Evolutionary conservation across 2,329 filamentous ascomycete genomes (phyloP).

Genomic region (Nothophaeocryptopus gaeumannii): DNA sequence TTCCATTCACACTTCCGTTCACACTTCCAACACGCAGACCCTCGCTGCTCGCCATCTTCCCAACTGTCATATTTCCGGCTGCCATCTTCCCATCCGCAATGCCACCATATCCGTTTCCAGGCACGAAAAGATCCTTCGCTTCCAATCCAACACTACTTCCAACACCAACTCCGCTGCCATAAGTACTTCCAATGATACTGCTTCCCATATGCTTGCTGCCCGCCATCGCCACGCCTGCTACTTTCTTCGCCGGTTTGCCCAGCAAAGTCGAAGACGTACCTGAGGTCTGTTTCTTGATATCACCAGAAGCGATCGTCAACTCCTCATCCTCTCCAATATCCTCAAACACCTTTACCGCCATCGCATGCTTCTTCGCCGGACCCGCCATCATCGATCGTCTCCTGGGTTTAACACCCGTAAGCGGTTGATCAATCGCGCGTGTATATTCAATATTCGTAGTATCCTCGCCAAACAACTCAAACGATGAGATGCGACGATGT

Average conservation of each 20-base stretch:
- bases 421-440: slow-evolving; percentile 30
- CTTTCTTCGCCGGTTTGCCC: slow-evolving; percentile 28
- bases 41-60: no score
- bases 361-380: slow-evolving; percentile 21
- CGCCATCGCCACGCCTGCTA: slow-evolving; percentile 1
- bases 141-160: background rate
- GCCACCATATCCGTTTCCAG: background rate
- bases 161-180: background rate
- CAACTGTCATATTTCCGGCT: no score
- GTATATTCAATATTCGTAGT: slow-evolving; percentile 33
- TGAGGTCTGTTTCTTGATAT: slow-evolving; percentile 2
- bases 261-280: slow-evolving; percentile 29
- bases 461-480: slow-evolving; percentile 23
- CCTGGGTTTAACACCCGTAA: slow-evolving; percentile 28
- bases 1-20: background rate
- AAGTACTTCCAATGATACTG: background rate
- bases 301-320: slow-evolving; percentile 8
- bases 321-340: slow-evolving; percentile 33
- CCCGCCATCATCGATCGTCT: slow-evolving; percentile 22
- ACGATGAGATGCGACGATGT: slow-evolving; percentile 12
- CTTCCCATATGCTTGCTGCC: slow-evolving; percentile 3
- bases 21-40: background rate
- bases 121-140: background rate
- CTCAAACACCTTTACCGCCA: slow-evolving; percentile 33
- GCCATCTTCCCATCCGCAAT: background rate